These are phyloP conservation scores for Candida orba DNA, from an alignment of 805 yeast species.

Conservation along the genomic window DNA sequence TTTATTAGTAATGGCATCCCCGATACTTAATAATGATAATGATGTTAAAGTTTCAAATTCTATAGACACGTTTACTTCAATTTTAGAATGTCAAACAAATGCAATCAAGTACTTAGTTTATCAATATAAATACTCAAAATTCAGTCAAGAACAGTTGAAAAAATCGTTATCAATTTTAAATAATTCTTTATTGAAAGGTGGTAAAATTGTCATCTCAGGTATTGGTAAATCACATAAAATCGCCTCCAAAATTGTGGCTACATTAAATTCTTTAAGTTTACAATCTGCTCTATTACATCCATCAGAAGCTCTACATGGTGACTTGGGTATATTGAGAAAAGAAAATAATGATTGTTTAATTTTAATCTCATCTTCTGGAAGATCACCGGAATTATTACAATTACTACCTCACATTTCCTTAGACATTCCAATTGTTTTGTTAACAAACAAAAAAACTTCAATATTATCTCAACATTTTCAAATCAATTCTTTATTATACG, in stretches of 20 bases:
- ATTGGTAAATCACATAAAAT: conserved; percentile 82
- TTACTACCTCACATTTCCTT: conserved; percentile 46
- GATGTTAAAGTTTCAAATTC: conserved; percentile 14
- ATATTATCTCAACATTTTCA: conserved; percentile 44
- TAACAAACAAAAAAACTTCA: conserved; percentile 58
- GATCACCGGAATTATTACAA: conserved; percentile 64
- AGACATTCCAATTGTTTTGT: conserved; percentile 46
- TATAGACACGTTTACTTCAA: conserved; percentile 30
- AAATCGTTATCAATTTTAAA: conserved; percentile 36
- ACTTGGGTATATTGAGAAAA: conserved; percentile 61
- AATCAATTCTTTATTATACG: conserved; percentile 47
- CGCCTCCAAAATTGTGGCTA: conserved; percentile 72
- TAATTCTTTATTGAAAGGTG: conserved; percentile 34
- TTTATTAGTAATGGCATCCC: no score
- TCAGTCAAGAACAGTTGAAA: conserved; percentile 38
- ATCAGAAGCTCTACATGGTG: conserved; percentile 86
- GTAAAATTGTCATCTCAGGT: conserved; percentile 72
- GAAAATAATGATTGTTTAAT: conserved; percentile 50
- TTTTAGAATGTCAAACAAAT: conserved; percentile 39
- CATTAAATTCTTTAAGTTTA: conserved; percentile 72
- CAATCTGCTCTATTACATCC: conserved; percentile 70
- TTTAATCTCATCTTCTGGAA: conserved; percentile 74
- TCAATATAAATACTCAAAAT: conserved; percentile 40
- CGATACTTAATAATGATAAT: no score
- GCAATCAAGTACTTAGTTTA: conserved; percentile 38